Percentiles rank a stretch among this genome's conserved stretches.
These are phyloP conservation scores for Diaporthe sp. DNA, from an alignment of 2,329 filamentous ascomycete genomes.

Conservation along the genomic window DNA sequence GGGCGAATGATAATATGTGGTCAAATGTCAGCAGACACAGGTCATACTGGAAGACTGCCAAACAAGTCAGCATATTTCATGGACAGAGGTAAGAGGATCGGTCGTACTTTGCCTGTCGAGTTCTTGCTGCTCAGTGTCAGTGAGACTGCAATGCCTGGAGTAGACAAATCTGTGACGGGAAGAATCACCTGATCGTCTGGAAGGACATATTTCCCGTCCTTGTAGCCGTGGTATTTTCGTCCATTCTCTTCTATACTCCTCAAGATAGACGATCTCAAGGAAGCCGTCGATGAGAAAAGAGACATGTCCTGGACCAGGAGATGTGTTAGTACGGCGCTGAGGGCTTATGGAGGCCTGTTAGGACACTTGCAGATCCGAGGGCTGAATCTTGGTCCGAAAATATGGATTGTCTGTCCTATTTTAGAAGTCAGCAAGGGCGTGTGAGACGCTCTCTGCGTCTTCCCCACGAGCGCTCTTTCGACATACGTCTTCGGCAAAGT, in stretches of 20 bases:
- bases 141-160: background rate
- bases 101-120: constrained; percentile 51
- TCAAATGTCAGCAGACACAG: constrained; percentile 58
- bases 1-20: constrained; percentile 60
- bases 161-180: too few species aligned
- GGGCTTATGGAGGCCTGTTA: background rate
- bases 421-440: constrained; percentile 15
- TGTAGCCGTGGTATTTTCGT: constrained; percentile 56
- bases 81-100: background rate
- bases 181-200: constrained; percentile 54
- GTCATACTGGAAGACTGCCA: constrained; percentile 52
- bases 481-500: constrained; percentile 41
- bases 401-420: constrained; percentile 39
- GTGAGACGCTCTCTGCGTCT: background rate
- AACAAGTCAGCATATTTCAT: constrained; percentile 9
- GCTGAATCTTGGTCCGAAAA: constrained; percentile 48
- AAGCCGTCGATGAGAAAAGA: constrained; percentile 51
- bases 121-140: constrained; percentile 50
- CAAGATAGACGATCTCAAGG: constrained; percentile 50
- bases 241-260: constrained; percentile 53
- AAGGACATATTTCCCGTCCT: constrained; percentile 55
- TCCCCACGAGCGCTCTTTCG: background rate
- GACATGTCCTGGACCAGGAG: constrained; percentile 46
- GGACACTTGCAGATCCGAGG: constrained; percentile 47
- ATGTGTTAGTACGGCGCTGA: constrained; percentile 22